Conservation (phyloP, 2,329 filamentous ascomycete species). For the Hymenoscyphus scutula region DNA sequence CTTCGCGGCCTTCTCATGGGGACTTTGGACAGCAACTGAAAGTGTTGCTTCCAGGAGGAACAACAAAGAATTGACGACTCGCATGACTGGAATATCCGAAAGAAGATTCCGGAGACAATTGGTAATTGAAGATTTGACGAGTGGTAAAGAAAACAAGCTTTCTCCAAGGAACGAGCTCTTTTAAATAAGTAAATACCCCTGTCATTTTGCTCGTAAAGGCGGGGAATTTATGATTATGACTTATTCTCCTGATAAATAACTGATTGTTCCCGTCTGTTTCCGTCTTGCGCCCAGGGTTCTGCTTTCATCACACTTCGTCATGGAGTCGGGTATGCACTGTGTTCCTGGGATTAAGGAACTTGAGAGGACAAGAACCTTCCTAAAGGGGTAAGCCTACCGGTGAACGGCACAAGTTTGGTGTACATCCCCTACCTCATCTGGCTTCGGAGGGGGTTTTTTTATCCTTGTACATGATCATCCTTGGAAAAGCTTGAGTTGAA, state of each 20-base stretch:
- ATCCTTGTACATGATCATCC: too few species aligned
- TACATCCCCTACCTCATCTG: too few species aligned
- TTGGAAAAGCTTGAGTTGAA: too few species aligned
- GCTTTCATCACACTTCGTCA: too few species aligned
- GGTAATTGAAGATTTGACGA: neutral
- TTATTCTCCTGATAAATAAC: neutral
- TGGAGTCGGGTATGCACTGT: too few species aligned
- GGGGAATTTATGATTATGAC: neutral
- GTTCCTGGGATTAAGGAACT: too few species aligned
- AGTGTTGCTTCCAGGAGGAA: constrained; percentile 24
- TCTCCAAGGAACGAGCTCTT: neutral
- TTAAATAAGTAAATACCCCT: neutral
- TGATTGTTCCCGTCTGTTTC: too few species aligned
- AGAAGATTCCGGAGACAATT: neutral
- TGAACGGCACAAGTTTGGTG: too few species aligned
- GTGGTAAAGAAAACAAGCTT: neutral
- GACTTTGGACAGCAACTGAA: constrained; percentile 36
- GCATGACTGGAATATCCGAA: neutral
- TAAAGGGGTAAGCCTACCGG: too few species aligned
- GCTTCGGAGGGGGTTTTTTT: too few species aligned
- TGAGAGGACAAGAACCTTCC: too few species aligned
- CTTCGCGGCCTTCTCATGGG: constrained; percentile 21
- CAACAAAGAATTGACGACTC: constrained; percentile 10
- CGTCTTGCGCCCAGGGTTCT: too few species aligned
- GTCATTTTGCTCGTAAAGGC: neutral